Evolutionary conservation across 352 stramenopile species (phyloP), one percentile per base, ranked within the genome.

Genomic region (Globisporangium polare): DNA sequence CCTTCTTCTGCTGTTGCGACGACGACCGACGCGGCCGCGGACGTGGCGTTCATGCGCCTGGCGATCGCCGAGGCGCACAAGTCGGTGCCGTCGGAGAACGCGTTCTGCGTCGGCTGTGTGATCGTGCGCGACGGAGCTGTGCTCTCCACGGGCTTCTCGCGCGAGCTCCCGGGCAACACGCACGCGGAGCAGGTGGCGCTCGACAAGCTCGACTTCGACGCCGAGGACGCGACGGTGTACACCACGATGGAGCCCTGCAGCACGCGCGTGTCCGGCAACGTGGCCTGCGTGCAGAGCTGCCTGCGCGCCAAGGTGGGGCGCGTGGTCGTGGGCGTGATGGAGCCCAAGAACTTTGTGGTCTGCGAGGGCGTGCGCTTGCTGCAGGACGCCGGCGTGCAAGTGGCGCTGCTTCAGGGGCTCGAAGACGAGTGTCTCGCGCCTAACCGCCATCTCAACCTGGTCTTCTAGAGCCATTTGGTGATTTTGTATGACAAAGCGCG

Each of bases 211-310:
- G 69, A 69, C 53, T 92, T 91, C 37, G 59, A 87, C 31, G 88
- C 87, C 10, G 29, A 59, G 1, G 77, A 71, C 20, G 68, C 80
- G n/a, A 94, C 85, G 2, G 72, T 96, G 27, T 96, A 94, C 73
- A 94, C 86, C 24, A 95, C 86, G 12, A 96, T 96, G 88, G 88
- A 96, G 79, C 86, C 88, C 3, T 96, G 88, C 68, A 94, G 83
- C 72, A 74, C 65, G 63, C 76, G 88, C n/a, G 71, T 94, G n/a
- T 95, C 86, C 10, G 87, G 85, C 1, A 95, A 95, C 51, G 75
- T 77, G 39, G 77, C 86, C 15, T 96, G 88, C 62, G 89, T 94
- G 9, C 73, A 89, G 58, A 90, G 73, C 52, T 94, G 87, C 33
- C 77, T 95, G 51, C 80, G 74, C 8, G 85, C 84, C 9, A 67